Evolutionary conservation across 768 basidiomycete species (phyloP).

Genomic region (Clathrus columnatus): DNA sequence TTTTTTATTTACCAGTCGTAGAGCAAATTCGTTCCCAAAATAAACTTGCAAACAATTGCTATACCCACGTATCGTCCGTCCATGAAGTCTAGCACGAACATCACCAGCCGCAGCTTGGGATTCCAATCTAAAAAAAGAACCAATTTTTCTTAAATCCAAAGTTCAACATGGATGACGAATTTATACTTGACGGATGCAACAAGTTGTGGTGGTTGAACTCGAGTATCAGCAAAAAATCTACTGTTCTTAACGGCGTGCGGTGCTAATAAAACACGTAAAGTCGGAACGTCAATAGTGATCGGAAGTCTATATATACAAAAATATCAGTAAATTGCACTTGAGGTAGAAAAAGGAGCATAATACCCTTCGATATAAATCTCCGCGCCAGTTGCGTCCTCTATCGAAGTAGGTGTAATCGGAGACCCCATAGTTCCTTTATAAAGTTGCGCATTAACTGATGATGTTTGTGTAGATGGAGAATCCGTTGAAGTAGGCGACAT

Average conservation of each 20-base stretch:
- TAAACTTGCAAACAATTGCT: conserved; percentile 35
- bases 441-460: not conserved
- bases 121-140: conserved; percentile 44
- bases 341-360: not conserved
- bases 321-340: not conserved
- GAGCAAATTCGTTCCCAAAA: not conserved
- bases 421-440: not conserved
- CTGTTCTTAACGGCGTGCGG: conserved; percentile 68
- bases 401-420: not conserved
- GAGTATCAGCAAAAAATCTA: conserved; percentile 49
- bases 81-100: conserved; percentile 68
- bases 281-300: conserved; percentile 61
- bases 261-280: conserved; percentile 53
- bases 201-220: not conserved
- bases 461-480: not conserved
- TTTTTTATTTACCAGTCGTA: not conserved
- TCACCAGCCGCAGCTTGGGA: conserved; percentile 66
- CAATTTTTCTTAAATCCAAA: not conserved
- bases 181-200: not conserved
- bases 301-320: conserved; percentile 39
- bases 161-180: not conserved
- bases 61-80: conserved; percentile 72
- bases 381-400: conserved; percentile 44
- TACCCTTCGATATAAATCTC: conserved; percentile 82
- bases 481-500: not conserved